Evolutionary conservation across 176 grass and related monocot genomes (phyloP), one percentile per base, ranked within the genome.

Genomic region (Musa schizocarpa): DNA sequence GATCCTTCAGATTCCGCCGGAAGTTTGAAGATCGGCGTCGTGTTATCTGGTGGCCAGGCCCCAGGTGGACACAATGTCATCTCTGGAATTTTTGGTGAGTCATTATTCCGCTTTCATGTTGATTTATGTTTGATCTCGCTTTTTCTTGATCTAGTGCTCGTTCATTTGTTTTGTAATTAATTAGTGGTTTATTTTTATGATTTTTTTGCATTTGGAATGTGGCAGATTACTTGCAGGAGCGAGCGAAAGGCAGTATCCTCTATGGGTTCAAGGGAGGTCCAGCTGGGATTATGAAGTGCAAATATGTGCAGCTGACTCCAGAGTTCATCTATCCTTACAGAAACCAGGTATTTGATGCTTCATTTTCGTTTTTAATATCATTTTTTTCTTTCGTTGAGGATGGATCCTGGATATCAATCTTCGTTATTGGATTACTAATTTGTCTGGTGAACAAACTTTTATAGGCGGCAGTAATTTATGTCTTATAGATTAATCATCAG

Each of bases 41-140:
- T 99, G 20, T 84, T 99, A 67, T 99, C 95, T 22, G 90, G 95
- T 2, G 95, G 95, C 1, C 95, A 99, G 86, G 95, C 95, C 11
- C 95, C 90, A 0, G 90, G 95, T n/a, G 95, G 95, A 0, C 95
- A 99, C 82, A 99, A 99, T 89, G 90, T 99, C n/a, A 99, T 99
- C 80, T 89, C 86, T 76, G 90, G 95, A 55, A 94, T 99, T 73
- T 99, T 99, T 7, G 95, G 94, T 97, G 52, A 82, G 84, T 34
- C 8, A 63, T n/a, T 25, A 9, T 61, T 62, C 1, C 54, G 9
- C 52, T 77, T 17, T n/a, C 8, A 4, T 2, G 6, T 43, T 43
- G 34, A 43, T 69, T 27, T 43, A 43, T 59, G 56, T 54, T 22
- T 73, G n/a, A 53, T 71, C n/a, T 58, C 34, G 16, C 78, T 13